Evolutionary conservation across 2,329 filamentous ascomycete species (phyloP), one percentile per base, ranked within the genome.

Genomic region (Chalara sp.): DNA sequence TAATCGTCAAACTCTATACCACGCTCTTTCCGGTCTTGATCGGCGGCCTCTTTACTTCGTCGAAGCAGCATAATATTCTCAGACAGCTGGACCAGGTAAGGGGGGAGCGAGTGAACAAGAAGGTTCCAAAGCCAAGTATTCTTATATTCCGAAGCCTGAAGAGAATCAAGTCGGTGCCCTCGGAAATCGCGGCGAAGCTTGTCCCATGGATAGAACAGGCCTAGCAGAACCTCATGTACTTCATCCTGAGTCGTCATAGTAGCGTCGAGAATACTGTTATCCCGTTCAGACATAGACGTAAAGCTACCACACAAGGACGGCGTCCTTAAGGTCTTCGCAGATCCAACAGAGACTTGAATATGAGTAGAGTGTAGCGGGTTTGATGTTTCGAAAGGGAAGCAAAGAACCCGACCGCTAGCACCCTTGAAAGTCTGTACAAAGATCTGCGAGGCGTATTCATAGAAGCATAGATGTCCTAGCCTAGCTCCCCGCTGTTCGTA

Each of bases 41-140:
- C 13, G 13, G 35, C 35, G 10, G 13, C 44, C 31, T 21, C 21
- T 21, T 21, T 21, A 21, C 21, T 21, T 21, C 21, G 21, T 21
- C 21, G 21, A 21, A 49, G 47, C 28, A 45, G 47, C 47, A 49
- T 12, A 21, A 49, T 21, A 10, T 45, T 47, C 31, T 49, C 47
- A 21, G 40, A 49, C 37, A 51, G 43, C 35, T 51, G 49, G 13
- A 47, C 37, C 37, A 51, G 29, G 44, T 51, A 51, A 51, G 49
- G 49, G 33, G 49, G 44, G 44, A 51, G 49, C 32, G 13, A 41
- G 5, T 12, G 21, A 30, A 47, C 12, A 32, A 51, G 7, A 29
- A 51, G 31, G 44, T 51, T 51, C 49, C 44, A 51, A 3, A 51
- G 49, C 49, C 49, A 51, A 6, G 49, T 51, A 42, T 51, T 51